Percentiles rank a stretch among this genome's conserved stretches.
Conservation (phyloP, 2,329 filamentous ascomycete genomes). For the Colletotrichum musae region DNA sequence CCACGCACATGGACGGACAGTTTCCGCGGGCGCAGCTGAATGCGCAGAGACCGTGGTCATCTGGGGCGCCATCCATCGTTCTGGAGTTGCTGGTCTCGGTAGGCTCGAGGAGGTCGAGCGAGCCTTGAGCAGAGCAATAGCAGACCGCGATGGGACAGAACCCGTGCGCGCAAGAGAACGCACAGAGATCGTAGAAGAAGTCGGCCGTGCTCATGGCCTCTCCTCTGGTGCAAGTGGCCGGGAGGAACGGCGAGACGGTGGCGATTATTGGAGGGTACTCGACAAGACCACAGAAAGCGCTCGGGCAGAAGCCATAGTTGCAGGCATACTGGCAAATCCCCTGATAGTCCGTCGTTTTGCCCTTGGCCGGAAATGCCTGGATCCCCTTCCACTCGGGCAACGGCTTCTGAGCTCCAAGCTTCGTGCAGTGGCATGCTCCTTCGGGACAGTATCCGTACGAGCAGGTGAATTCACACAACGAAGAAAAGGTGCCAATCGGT, state of each 20-base stretch:
- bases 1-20: background rate
- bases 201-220: background rate
- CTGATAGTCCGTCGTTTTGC: background rate
- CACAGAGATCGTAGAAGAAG: background rate
- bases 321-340: background rate
- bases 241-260: background rate
- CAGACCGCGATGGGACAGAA: background rate
- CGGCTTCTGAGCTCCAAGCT: background rate
- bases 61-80: background rate
- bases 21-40: background rate
- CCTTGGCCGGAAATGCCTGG: fast-evolving
- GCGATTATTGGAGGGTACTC: background rate
- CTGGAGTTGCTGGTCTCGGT: background rate
- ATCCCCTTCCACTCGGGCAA: background rate
- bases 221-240: background rate
- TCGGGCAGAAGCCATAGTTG: background rate
- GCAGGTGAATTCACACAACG: slow-evolving; percentile 52
- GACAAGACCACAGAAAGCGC: background rate
- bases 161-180: background rate
- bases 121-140: background rate
- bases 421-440: slow-evolving; percentile 39
- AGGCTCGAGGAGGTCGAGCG: background rate
- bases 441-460: slow-evolving; percentile 48
- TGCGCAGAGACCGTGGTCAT: background rate
- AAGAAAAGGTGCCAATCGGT: slow-evolving; percentile 44